Percentiles rank a stretch among this genome's conserved stretches.
Conservation (phyloP, 2,329 filamentous ascomycete species). For the Microcyclospora pomicola region DNA sequence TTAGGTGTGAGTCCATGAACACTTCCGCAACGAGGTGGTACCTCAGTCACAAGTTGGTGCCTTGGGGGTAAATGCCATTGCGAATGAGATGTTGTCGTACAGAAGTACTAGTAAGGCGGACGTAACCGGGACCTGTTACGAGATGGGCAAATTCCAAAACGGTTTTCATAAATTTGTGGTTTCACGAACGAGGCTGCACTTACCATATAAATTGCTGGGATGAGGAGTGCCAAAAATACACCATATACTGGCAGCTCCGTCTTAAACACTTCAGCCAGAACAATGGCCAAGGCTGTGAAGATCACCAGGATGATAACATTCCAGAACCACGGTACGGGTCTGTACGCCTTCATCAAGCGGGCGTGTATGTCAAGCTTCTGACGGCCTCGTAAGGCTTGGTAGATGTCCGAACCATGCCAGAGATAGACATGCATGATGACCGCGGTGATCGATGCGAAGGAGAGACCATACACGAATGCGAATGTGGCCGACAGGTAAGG, state of each 20-base stretch:
- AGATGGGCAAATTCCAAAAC: no score
- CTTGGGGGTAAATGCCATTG: no score
- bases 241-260: slow-evolving; percentile 59
- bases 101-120: no score
- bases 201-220: slow-evolving; percentile 62
- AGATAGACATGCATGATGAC: slow-evolving; percentile 24
- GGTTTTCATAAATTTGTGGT: no score
- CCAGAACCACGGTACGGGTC: slow-evolving; percentile 70
- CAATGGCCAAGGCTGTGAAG: slow-evolving; percentile 15
- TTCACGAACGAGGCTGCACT: no score
- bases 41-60: no score
- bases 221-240: slow-evolving; percentile 60
- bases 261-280: slow-evolving; percentile 15
- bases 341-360: slow-evolving; percentile 68
- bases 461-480: slow-evolving; percentile 25
- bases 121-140: no score
- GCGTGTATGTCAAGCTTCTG: slow-evolving; percentile 41
- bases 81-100: no score
- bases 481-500: slow-evolving; percentile 26
- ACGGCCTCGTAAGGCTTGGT: slow-evolving; percentile 12
- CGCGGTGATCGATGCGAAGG: slow-evolving; percentile 25
- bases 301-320: slow-evolving; percentile 12
- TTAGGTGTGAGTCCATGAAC: no score
- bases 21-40: no score
- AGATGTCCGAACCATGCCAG: slow-evolving; percentile 25